Percentiles rank a stretch among this genome's conserved stretches.
Evolutionary conservation across 208 protist species (phyloP).

Genomic region (Blastocrithidia nonstop): DNA sequence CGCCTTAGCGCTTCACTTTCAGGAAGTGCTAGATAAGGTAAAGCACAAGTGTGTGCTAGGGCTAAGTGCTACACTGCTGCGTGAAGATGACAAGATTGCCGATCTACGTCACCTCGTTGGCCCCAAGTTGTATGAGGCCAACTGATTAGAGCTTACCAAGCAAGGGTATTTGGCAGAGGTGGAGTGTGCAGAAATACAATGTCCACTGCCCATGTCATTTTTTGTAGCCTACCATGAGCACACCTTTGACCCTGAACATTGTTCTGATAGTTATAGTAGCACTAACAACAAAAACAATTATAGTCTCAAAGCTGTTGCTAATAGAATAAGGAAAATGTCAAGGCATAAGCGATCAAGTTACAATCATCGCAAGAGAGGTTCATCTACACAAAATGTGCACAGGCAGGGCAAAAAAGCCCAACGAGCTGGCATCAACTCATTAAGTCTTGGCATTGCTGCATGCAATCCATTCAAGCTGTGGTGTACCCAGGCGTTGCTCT

Average conservation of each 20-base stretch:
- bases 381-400: background rate
- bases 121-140: conserved; percentile 99
- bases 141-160: conserved; percentile 96
- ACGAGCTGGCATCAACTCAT: conserved; percentile 6
- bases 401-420: background rate
- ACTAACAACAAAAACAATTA: background rate
- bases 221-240: conserved; percentile 34
- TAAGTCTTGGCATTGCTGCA: conserved; percentile 25
- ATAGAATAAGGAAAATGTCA: too few relatives aligned
- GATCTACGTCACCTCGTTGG: conserved; percentile 98
- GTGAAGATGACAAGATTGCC: conserved; percentile 96
- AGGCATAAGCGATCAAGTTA: background rate
- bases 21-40: conserved; percentile 85
- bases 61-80: conserved; percentile 91
- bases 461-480: conserved; percentile 89
- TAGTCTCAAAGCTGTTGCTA: too few relatives aligned
- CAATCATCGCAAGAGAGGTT: background rate
- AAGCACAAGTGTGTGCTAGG: conserved; percentile 97
- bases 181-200: conserved; percentile 96
- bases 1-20: conserved; percentile 92
- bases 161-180: conserved; percentile 95
- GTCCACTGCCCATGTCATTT: conserved; percentile 85
- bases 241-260: too few relatives aligned
- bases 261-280: too few relatives aligned
- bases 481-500: conserved; percentile 87